Conservation (phyloP, 305 asterid species). For the Fraxinus sp. region DNA sequence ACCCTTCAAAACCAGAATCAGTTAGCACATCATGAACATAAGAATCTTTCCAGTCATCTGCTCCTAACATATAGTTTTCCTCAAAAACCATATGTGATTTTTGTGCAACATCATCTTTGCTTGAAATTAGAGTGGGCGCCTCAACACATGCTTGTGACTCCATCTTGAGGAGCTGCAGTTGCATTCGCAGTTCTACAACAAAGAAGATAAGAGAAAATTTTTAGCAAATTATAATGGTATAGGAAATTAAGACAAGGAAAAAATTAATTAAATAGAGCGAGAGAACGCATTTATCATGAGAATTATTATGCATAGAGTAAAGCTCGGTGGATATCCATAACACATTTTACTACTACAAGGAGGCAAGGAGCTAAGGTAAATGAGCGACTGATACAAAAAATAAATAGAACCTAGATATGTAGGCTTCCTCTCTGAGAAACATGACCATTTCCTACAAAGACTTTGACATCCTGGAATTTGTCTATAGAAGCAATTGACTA, state of each 20-base stretch:
- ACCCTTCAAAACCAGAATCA: constrained; percentile 59
- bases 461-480: no score
- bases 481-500: no score
- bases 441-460: neutral
- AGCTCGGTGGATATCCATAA: neutral
- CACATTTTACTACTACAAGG: neutral
- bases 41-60: constrained; percentile 53
- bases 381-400: neutral
- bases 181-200: constrained; percentile 62
- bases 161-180: constrained; percentile 82
- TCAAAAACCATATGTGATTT: constrained; percentile 34
- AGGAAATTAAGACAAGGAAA: neutral
- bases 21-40: constrained; percentile 54
- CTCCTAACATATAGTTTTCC: constrained; percentile 23
- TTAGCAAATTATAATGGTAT: neutral
- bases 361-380: neutral
- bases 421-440: neutral
- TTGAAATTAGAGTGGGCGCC: constrained; percentile 31
- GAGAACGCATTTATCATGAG: neutral
- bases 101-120: constrained; percentile 40
- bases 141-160: constrained; percentile 58
- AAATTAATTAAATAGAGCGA: neutral
- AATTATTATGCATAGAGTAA: neutral
- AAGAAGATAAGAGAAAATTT: constrained; percentile 7
- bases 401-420: neutral